Evolutionary conservation across 345 rosid species (phyloP).

Genomic region (Excoecaria agallocha): DNA sequence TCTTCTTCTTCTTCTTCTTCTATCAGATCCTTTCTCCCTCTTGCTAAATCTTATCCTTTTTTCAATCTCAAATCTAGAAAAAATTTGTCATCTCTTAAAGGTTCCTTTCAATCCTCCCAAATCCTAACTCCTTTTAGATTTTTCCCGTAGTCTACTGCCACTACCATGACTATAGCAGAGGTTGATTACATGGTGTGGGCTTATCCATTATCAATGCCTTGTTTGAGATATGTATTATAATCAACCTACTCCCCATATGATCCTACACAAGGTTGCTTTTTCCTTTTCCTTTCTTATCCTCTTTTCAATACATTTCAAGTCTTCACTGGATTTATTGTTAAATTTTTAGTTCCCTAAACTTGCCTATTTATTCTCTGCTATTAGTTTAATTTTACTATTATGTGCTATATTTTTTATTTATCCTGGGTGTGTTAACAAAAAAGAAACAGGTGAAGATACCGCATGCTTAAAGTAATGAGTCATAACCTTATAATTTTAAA

Average conservation of each 20-base stretch:
- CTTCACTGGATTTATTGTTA: neutral
- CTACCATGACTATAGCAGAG: too few relatives aligned
- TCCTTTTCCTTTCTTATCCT: neutral
- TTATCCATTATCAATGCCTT: slow-evolving; percentile 95
- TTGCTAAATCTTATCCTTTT: too few relatives aligned
- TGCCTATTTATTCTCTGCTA: neutral
- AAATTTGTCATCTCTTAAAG: too few relatives aligned
- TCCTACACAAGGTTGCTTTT: neutral
- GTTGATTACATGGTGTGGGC: slow-evolving; percentile 98
- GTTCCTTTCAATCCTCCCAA: too few relatives aligned
- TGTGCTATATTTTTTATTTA: neutral
- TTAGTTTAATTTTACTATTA: neutral
- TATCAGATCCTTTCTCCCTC: too few relatives aligned
- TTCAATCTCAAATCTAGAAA: too few relatives aligned
- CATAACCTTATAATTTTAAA: neutral
- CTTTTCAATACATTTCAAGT: neutral
- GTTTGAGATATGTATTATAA: slow-evolving; percentile 66
- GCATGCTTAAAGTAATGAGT: neutral
- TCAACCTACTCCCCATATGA: neutral
- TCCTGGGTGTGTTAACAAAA: neutral
- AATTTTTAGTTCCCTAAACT: neutral
- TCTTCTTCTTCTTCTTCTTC: too few relatives aligned
- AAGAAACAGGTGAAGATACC: neutral
- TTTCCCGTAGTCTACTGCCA: too few relatives aligned
- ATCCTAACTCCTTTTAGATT: too few relatives aligned